Evolutionary conservation across 805 yeast species (phyloP).

Genomic region (Candida sithepensis): DNA sequence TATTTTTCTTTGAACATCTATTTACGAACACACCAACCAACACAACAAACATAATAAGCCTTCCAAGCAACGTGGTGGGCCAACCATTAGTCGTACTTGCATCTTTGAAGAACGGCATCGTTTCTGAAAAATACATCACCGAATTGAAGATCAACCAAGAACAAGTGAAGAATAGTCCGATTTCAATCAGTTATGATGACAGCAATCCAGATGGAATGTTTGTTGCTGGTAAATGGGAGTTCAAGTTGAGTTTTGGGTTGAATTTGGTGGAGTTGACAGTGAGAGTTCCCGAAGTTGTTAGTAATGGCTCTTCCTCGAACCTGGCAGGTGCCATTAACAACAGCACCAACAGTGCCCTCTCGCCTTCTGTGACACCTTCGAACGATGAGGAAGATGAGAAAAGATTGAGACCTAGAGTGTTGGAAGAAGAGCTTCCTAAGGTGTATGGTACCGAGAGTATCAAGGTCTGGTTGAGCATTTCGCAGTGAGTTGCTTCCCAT

Average conservation of each 20-base stretch:
- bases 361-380: neutral
- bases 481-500: slow-evolving; percentile 14
- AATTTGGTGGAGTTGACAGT: slow-evolving; percentile 39
- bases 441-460: slow-evolving; percentile 30
- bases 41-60: slow-evolving; percentile 38
- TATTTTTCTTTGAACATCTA: slow-evolving; percentile 21
- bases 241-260: slow-evolving; percentile 44
- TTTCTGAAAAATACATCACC: slow-evolving; percentile 35
- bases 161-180: slow-evolving; percentile 39
- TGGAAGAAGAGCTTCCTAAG: slow-evolving; percentile 2
- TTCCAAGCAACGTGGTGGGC: slow-evolving; percentile 43
- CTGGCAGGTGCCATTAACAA: no score
- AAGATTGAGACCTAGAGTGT: slow-evolving; percentile 11
- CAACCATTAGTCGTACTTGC: slow-evolving; percentile 44
- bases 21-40: slow-evolving; percentile 31
- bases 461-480: slow-evolving; percentile 39
- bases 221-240: slow-evolving; percentile 39
- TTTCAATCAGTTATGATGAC: slow-evolving; percentile 33
- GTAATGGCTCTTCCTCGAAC: no score
- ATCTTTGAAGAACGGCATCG: slow-evolving; percentile 38
- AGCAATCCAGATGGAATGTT: slow-evolving; percentile 19
- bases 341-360: neutral
- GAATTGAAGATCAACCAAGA: slow-evolving; percentile 43
- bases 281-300: slow-evolving; percentile 21
- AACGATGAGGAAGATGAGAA: slow-evolving; percentile 7